phyloP scores from a whole-genome alignment of 495 filamentous ascomycete genomes.

The Podospora didyma region DNA sequence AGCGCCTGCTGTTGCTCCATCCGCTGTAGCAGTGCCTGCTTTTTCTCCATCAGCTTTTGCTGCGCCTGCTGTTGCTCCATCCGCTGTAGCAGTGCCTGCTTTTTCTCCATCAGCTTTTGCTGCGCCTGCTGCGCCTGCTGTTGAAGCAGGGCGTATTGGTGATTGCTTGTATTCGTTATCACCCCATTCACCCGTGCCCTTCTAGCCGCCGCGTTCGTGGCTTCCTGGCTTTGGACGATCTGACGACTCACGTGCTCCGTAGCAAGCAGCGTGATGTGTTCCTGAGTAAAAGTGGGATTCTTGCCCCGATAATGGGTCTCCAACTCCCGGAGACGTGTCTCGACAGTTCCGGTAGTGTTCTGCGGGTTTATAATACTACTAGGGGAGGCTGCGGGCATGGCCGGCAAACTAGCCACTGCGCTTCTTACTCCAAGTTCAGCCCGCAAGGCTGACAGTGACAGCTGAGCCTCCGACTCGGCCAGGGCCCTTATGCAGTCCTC shows the following conservation, averaged over 20 bases:
- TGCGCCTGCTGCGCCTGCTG: too few species aligned
- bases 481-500: background rate
- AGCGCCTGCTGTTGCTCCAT: slow-evolving; percentile 59
- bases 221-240: slow-evolving; percentile 34
- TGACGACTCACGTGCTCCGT: slow-evolving; percentile 49
- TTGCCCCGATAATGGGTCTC: slow-evolving; percentile 32
- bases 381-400: slow-evolving; percentile 33
- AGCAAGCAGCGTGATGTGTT: slow-evolving; percentile 57
- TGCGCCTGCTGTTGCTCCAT: too few species aligned
- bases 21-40: too few species aligned
- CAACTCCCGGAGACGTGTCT: slow-evolving; percentile 25
- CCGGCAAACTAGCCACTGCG: slow-evolving; percentile 37
- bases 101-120: too few species aligned
- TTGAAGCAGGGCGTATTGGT: slow-evolving; percentile 71
- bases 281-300: slow-evolving; percentile 54
- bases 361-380: slow-evolving; percentile 28
- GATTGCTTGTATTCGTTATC: slow-evolving; percentile 42
- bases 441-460: too few species aligned
- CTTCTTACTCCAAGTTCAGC: too few species aligned
- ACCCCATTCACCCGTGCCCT: slow-evolving; percentile 23
- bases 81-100: too few species aligned
- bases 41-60: too few species aligned
- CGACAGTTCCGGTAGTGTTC: slow-evolving; percentile 12
- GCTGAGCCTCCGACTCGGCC: background rate
- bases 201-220: slow-evolving; percentile 66